Evolutionary conservation across 2,329 filamentous ascomycete species (phyloP).

Genomic region (Stromatinia cepivora): DNA sequence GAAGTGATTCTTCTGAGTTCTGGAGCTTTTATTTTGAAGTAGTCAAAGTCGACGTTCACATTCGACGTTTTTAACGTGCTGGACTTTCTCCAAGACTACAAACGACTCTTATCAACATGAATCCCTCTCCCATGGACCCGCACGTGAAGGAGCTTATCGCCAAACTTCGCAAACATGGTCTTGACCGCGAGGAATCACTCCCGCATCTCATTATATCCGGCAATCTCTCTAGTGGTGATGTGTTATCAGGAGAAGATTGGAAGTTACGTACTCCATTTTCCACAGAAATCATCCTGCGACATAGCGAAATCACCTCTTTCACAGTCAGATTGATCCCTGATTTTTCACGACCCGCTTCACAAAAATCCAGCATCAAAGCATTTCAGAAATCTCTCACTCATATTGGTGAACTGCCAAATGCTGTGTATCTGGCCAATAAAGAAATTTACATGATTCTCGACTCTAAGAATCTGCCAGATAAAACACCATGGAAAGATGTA

Average conservation of each 20-base stretch:
- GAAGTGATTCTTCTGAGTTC: background rate
- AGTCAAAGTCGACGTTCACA: background rate
- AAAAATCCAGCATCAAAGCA: background rate
- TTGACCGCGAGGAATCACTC: conserved; percentile 5
- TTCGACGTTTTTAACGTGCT: background rate
- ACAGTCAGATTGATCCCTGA: conserved; percentile 19
- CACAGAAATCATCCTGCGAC: conserved; percentile 20
- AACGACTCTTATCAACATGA: conserved; percentile 14
- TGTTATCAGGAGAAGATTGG: background rate
- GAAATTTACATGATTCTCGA: background rate
- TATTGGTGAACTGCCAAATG: background rate
- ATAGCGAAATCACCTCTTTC: background rate
- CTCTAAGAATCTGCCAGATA: background rate
- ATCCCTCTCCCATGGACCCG: conserved; percentile 30
- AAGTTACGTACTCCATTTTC: background rate
- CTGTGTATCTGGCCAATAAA: background rate
- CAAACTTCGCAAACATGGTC: conserved; percentile 36
- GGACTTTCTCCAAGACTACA: background rate
- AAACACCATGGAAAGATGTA: conserved; percentile 14
- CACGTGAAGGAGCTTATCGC: conserved; percentile 55
- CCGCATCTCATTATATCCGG: conserved; percentile 21
- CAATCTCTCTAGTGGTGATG: background rate
- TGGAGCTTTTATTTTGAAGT: background rate
- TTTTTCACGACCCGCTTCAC: background rate
- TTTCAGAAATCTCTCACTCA: conserved; percentile 12